Evolutionary conservation across 2,329 filamentous ascomycete species (phyloP).

Genomic region (Didymellaceae sp.): DNA sequence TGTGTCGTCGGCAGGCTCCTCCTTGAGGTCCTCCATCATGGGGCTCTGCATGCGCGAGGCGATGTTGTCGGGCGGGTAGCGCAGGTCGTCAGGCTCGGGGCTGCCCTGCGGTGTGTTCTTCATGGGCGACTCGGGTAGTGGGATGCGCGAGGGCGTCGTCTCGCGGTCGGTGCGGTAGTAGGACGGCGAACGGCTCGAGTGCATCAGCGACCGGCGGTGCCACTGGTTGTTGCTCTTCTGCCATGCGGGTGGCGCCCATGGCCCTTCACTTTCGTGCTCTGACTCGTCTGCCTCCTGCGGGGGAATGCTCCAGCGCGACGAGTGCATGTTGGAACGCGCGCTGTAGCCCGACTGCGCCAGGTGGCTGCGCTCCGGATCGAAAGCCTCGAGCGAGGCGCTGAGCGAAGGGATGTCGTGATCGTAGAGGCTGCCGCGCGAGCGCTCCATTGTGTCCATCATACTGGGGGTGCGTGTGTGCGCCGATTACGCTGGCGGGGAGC

Average conservation of each 20-base stretch:
- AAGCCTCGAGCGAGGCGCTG: slow-evolving; percentile 48
- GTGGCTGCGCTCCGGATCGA: slow-evolving; percentile 46
- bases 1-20: slow-evolving; percentile 30
- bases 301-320: slow-evolving; percentile 48
- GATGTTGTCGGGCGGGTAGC: slow-evolving; percentile 40
- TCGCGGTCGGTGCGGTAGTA: slow-evolving; percentile 62
- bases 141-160: slow-evolving; percentile 63
- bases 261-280: slow-evolving; percentile 55
- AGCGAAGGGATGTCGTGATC: slow-evolving; percentile 49
- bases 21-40: slow-evolving; percentile 31
- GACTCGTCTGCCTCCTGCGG: slow-evolving; percentile 51
- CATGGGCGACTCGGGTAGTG: slow-evolving; percentile 65
- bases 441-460: slow-evolving; percentile 35
- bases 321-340: slow-evolving; percentile 70
- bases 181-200: slow-evolving; percentile 63
- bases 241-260: slow-evolving; percentile 72
- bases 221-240: slow-evolving; percentile 64
- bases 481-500: not conserved
- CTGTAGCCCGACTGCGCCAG: slow-evolving; percentile 43
- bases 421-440: slow-evolving; percentile 45
- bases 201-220: slow-evolving; percentile 57
- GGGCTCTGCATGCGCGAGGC: slow-evolving; percentile 46
- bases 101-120: slow-evolving; percentile 63
- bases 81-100: slow-evolving; percentile 52
- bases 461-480: not conserved